Base-by-base conservation (phyloP, 371 early-diverging fungal species). In the Actinomortierella ambigua region DNA sequence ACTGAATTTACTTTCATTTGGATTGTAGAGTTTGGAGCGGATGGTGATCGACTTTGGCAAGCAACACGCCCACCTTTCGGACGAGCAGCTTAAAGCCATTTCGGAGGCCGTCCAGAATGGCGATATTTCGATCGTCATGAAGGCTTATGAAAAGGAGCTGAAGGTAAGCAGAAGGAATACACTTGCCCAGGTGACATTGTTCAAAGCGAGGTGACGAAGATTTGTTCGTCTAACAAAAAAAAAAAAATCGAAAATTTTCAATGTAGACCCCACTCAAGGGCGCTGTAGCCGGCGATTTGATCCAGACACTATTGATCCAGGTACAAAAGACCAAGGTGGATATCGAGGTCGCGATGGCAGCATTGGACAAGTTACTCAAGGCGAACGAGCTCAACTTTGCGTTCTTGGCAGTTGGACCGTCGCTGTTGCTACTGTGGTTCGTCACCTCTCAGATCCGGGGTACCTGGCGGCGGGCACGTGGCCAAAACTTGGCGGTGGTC, bases 361-460 rank as follows among this genome's bases (percentile, higher is more conserved):
- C 96, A 0, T 68, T 98, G 20, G 98, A 98, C 77, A 94, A 96
- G 65, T 86, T 98, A 29, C 82, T 98, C 48, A 86, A 89, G 63
- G 89, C 97, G 0, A 97, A 98, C 77, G 98, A 98, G 69, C 87
- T 98, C 54, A 98, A 97, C 63, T 98, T 98, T 85, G 91, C 93
- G 13, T 87, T 98, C 62, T 66, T 98, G 43, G 87, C 88, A 48
- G 86, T 87, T 24, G 85, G 85, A 8, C 90, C 90, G 28, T 84
- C 86, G 28, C 79, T 89, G 77, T 69, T 88, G 41, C 58, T 87
- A 3, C 77, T 83, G 1, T 89, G 81, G 80, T 83, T 80, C 4
- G 59, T 82, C 7, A 71, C 76, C 23, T 49, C 82, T 4, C 83
- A 85, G 82, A 59, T 81, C n/a, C 82, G 78, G 57, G 68, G 73